Base-by-base conservation (phyloP, 805 yeast species). In the Metschnikowia gelsemii region DNA sequence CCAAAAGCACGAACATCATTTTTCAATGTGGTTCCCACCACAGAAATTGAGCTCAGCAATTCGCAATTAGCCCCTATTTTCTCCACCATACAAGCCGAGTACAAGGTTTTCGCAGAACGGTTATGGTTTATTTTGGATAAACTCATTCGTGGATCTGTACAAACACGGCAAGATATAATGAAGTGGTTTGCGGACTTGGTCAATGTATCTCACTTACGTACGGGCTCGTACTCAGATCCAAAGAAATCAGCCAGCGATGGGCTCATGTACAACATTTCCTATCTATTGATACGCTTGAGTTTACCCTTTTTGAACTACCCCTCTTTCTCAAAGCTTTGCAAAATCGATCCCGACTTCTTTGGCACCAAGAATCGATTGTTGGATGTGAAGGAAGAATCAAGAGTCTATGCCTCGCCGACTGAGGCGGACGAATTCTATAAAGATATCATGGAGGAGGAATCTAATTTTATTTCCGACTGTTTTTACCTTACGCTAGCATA, bases 381-480 rank as follows among this genome's bases (percentile, higher is more conserved):
- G 42, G 87, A 87, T 55, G 68, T 91, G 9, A 58, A 61, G 4
- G 95, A 87, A 32, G 98, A 93, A 58, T 83, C 97, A 4, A 80
- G 93, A 55, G 72, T 88, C 14, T 82, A 86, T 51, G 76, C 96
- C 2, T 85, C 93, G 24, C 72, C 77, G 32, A 75, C 75, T 43
- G 93, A 86, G 54, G 84, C 87, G 4, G 73, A 73, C 35, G 79
- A 76, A 36, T 79, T 76, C 52, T 78, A 76, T 54, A 63, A 72
- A 5, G 53, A 63, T 2, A 59, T 64, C 26, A 65, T 64, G 29
- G 59, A 68, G 9, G 57, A 61, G n/a, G 62, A 46, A 59, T 74
- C 66, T 27, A 91, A 93, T 55, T 93, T 93, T 59, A 87, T 93
- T n/a, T 81, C 96, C 7, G 93, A 91, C 51, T 84, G 95, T 55